Percentiles rank a stretch among this genome's conserved stretches.
Conservation (phyloP, 2,329 filamentous ascomycete species). For the Tolypocladium inflatum region DNA sequence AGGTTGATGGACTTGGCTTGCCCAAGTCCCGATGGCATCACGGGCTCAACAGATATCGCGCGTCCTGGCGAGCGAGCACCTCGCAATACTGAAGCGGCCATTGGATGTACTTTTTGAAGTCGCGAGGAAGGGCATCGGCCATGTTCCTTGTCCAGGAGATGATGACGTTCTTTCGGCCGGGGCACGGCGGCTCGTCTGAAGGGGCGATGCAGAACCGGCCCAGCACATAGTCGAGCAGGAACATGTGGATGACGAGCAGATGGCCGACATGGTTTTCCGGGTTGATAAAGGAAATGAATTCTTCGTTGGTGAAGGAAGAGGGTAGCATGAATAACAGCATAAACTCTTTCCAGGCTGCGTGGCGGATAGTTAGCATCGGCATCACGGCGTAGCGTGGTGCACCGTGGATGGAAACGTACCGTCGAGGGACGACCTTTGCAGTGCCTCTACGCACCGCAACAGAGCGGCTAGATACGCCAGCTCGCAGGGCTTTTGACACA, state of each 20-base stretch:
- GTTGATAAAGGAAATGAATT: conserved; percentile 20
- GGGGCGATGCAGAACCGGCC: conserved; percentile 12
- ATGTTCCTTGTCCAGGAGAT: conserved; percentile 14
- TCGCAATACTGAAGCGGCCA: conserved; percentile 14
- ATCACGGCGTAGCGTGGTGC: not conserved
- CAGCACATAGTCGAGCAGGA: conserved; percentile 20
- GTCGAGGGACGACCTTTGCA: conserved; percentile 8
- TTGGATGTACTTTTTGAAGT: conserved; percentile 7
- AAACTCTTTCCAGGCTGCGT: conserved; percentile 12
- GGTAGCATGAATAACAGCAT: conserved; percentile 12
- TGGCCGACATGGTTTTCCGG: conserved; percentile 19
- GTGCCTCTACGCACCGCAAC: conserved; percentile 5
- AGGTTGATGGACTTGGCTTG: not conserved
- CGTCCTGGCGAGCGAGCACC: conserved; percentile 10
- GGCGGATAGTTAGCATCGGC: not conserved
- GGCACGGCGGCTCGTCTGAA: conserved; percentile 9
- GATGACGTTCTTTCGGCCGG: conserved; percentile 14
- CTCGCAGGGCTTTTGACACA: conserved; percentile 9
- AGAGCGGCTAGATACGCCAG: conserved; percentile 8
- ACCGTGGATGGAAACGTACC: conserved; percentile 4
- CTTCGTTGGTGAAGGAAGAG: conserved; percentile 13
- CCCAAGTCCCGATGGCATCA: conserved; percentile 4
- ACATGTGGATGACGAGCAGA: conserved; percentile 25
- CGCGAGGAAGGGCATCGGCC: conserved; percentile 8
- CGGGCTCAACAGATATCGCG: conserved; percentile 16